Evolutionary conservation across 2,329 filamentous ascomycete species (phyloP), one percentile per base, ranked within the genome.

Genomic region (Colletotrichum tropicale): DNA sequence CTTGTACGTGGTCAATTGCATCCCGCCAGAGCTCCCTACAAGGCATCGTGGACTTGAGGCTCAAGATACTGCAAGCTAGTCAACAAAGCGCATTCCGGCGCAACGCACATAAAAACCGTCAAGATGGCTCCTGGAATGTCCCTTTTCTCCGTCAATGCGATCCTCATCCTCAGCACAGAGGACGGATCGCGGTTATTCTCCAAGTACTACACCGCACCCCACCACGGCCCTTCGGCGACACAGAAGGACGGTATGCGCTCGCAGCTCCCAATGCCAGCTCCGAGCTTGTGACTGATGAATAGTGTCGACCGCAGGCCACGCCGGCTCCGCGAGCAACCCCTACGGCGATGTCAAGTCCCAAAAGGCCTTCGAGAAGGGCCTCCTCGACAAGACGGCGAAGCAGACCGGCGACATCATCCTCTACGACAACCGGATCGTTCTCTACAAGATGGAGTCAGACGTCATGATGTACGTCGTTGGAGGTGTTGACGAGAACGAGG

Each of bases 381-480:
- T 99, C 52, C 88, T 98, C 76, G 94, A 98, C 82, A 98, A 99
- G 91, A 98, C 97, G 18, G 94, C 94, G 79, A 99, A 98, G 89
- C 95, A 98, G 87, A 96, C 92, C 16, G 95, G 94, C 80, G 97
- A 98, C 87, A 97, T 99, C 81, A 98, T 99, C 80, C 92, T 99
- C 71, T 98, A 98, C 87, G 97, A 99, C 87, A 98, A 98, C 87
- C 93, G 95, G 81, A 94, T 99, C 77, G 95, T 98, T 71, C 93
- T 98, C 68, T 99, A 98, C 90, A 99, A 99, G 92, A 94, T 94
- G 88, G 97, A 99, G 89, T 96, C 95, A 80, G 97, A 99, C 85
- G 94, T 98, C 73, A 98, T 98, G 94, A 92, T 92, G 83, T 98
- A 98, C 84, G 94, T 98, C 30, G 95, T 99, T 13, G 96, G 96